A percentile compares a stretch with the other conserved stretches of the same genome.
Conservation (phyloP, 768 basidiomycete species). For the Lentinula edodes region DNA sequence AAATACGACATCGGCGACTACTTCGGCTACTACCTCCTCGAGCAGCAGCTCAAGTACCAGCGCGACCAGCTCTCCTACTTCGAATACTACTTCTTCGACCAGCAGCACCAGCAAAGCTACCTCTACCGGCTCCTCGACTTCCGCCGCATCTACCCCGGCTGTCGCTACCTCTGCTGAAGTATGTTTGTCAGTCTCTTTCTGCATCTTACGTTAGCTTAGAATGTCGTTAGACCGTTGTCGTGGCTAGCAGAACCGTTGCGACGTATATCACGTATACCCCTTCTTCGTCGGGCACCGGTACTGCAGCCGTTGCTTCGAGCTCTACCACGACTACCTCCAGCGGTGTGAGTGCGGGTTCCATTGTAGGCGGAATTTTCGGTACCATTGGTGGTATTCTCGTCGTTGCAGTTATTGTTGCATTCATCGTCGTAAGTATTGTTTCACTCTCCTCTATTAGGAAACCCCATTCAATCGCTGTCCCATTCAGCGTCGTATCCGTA, state of each 20-base stretch:
- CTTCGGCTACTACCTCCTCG: not conserved
- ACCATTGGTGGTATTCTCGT: slow-evolving; percentile 4
- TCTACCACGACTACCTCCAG: not conserved
- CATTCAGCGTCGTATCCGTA: not conserved
- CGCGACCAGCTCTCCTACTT: not conserved
- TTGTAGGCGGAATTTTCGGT: slow-evolving; percentile 5
- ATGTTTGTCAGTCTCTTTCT: not conserved
- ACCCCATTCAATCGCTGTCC: not conserved
- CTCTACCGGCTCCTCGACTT: not conserved
- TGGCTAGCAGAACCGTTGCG: not conserved
- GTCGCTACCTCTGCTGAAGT: not conserved
- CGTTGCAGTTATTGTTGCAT: slow-evolving; percentile 1
- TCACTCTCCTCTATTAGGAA: not conserved
- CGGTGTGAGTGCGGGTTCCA: not conserved
- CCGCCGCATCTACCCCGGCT: not conserved
- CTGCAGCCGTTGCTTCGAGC: not conserved
- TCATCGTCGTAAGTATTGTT: not conserved
- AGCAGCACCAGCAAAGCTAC: not conserved
- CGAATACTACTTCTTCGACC: not conserved
- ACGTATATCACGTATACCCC: not conserved
- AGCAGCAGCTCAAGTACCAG: not conserved
- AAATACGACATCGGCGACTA: not conserved
- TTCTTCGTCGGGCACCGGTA: not conserved
- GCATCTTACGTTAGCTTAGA: not conserved
- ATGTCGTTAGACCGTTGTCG: not conserved